A percentile compares a stretch with the other conserved stretches of the same genome.
These are phyloP conservation scores for Mycena citricolor DNA, from an alignment of 1,284 basidiomycete species.

Conservation along the genomic window DNA sequence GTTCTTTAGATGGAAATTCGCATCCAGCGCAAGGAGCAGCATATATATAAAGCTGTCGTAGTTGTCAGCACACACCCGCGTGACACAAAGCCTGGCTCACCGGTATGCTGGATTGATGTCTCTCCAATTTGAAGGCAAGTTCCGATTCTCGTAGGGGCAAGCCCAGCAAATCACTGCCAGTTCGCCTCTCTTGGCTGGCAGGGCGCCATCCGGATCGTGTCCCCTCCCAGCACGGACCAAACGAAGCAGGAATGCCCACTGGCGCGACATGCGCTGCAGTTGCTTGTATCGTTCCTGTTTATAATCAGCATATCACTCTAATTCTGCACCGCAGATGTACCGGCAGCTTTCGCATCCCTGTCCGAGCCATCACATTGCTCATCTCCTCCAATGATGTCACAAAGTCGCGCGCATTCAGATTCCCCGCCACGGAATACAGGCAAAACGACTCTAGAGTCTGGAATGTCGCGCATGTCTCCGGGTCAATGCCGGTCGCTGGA, in stretches of 20 bases:
- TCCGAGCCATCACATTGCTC: not conserved
- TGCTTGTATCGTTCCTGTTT: constrained; percentile 9
- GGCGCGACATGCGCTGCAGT: not conserved
- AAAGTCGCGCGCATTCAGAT: constrained; percentile 9
- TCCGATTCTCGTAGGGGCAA: constrained; percentile 4
- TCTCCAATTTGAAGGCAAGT: constrained; percentile 5
- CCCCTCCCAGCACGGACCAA: constrained; percentile 2
- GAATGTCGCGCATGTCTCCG: constrained; percentile 9
- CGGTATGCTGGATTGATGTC: not conserved
- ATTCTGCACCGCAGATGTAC: not conserved
- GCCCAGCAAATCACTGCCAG: constrained; percentile 6
- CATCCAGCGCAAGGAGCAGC: constrained; percentile 20
- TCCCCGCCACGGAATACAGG: not conserved
- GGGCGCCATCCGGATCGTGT: constrained; percentile 2
- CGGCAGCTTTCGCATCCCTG: not conserved
- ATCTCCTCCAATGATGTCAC: constrained; percentile 1
- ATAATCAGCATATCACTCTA: not conserved
- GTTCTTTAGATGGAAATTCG: constrained; percentile 24
- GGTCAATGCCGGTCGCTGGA: constrained; percentile 2
- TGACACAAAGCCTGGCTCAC: not conserved
- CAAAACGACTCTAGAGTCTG: constrained; percentile 2
- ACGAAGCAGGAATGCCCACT: constrained; percentile 5
- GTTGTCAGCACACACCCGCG: not conserved
- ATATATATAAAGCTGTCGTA: constrained; percentile 17
- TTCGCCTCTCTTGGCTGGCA: not conserved